phyloP scores from a whole-genome alignment of 345 rosid genomes.

The Moricandia arvensis region DNA sequence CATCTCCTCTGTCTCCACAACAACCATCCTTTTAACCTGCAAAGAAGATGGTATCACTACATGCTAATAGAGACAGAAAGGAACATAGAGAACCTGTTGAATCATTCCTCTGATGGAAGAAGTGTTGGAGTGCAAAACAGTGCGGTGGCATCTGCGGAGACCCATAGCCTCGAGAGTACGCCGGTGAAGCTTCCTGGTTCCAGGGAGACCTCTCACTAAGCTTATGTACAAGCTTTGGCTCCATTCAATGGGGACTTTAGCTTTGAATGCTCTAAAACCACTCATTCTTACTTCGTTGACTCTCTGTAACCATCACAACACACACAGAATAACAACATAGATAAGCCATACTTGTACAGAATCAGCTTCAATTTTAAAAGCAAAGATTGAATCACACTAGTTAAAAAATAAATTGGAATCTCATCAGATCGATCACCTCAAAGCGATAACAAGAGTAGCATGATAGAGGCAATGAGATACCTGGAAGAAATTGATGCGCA shows the following conservation, averaged over 20 bases:
- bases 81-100: slow-evolving; percentile 49
- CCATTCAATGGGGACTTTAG: slow-evolving; percentile 61
- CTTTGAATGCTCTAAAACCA: slow-evolving; percentile 79
- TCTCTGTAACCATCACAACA: slow-evolving; percentile 19
- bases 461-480: background rate
- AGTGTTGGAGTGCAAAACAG: slow-evolving; percentile 63
- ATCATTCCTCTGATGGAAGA: slow-evolving; percentile 76
- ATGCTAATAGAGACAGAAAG: background rate
- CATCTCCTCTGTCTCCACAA: slow-evolving; percentile 82
- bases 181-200: slow-evolving; percentile 77
- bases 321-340: background rate
- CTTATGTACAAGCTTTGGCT: slow-evolving; percentile 68
- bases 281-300: slow-evolving; percentile 40
- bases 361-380: background rate
- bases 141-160: slow-evolving; percentile 70
- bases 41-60: background rate
- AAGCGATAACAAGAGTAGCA: background rate
- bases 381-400: background rate
- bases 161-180: slow-evolving; percentile 77
- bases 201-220: slow-evolving; percentile 78
- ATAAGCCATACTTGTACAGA: background rate
- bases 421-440: slow-evolving; percentile 16
- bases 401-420: background rate
- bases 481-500: background rate
- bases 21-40: slow-evolving; percentile 76